Evolutionary conservation across 163 green algal species (phyloP), one percentile per base, ranked within the genome.

Genomic region (Trebouxia gelatinosa): DNA sequence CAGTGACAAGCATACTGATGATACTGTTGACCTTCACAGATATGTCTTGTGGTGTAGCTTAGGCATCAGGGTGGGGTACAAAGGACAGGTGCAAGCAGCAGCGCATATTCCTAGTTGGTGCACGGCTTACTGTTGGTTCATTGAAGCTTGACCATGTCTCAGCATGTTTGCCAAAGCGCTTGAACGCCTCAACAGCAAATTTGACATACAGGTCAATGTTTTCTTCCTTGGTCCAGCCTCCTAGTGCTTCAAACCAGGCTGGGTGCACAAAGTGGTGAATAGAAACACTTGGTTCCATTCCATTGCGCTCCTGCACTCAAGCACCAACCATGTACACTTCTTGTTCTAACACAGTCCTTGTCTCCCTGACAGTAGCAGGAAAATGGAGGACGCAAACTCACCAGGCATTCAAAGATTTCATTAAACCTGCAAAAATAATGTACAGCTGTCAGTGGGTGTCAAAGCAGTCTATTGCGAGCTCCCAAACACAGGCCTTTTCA

Each of bases 231-330:
- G 75, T 68, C 46, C 93, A 96, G 26, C 86, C 90, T 0, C 90
- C 90, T 13, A 87, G 54, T 16, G 80, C 68, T 43, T 96, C 84
- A 81, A 96, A 96, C 92, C 92, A 97, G 51, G 76, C 66, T 11
- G 92, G 92, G 58, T 96, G 92, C 40, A 91, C 89, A 82, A 96
- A 97, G 78, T 95, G 91, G 82, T 95, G 89, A 78, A 96, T 83
- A 11, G 92, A 94, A 3, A 90, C 76, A 48, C 91, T 90, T 2
- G 90, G 85, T 68, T 90, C 81, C 77, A 96, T 82, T 0, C 87
- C 85, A 29, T 92, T 80, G 28, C 28, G 39, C 39, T 75, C 67
- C 80, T 85, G 81, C 75, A 76, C 21, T 26, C n/a, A n/a, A n/a
- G n/a, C n/a, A n/a, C n/a, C n/a, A n/a, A n/a, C n/a, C n/a, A n/a